Percentiles rank a stretch among this genome's conserved stretches.
These are phyloP conservation scores for Bidens hawaiensis DNA, from an alignment of 140 eudicot genomes.

Conservation along the genomic window DNA sequence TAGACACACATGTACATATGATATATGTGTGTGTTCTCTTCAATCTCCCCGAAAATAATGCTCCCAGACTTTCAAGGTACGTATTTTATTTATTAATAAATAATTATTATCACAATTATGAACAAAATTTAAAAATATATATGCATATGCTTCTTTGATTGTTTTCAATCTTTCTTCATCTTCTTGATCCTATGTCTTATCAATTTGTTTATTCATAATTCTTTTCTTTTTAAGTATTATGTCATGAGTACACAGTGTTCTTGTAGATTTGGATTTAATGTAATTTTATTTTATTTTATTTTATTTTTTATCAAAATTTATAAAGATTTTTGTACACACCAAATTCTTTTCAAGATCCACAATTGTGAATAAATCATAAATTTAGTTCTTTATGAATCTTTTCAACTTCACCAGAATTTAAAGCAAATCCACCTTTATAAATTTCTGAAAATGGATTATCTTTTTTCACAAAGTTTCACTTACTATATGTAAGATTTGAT, in stretches of 20 bases:
- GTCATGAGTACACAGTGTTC: neutral
- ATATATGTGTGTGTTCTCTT: conserved; percentile 28
- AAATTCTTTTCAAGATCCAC: neutral
- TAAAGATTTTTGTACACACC: neutral
- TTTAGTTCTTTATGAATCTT: neutral
- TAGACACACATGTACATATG: neutral
- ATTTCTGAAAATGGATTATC: neutral
- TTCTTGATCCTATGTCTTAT: conserved; percentile 24
- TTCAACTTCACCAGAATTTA: neutral
- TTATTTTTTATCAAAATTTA: neutral
- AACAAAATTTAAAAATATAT: neutral
- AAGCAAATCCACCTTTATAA: neutral
- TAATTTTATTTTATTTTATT: neutral
- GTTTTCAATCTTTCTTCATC: conserved; percentile 11
- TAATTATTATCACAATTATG: conserved; percentile 5
- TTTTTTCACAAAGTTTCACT: neutral
- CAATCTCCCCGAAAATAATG: conserved; percentile 40
- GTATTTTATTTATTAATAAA: neutral
- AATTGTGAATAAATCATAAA: neutral
- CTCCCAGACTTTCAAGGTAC: conserved; percentile 68
- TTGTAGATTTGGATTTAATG: conserved; percentile 25
- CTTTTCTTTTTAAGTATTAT: neutral
- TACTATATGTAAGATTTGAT: neutral
- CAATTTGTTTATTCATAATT: neutral
- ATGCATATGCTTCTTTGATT: neutral